phyloP scores from a whole-genome alignment of 345 rosid genomes.

The Aegle marmelos region DNA sequence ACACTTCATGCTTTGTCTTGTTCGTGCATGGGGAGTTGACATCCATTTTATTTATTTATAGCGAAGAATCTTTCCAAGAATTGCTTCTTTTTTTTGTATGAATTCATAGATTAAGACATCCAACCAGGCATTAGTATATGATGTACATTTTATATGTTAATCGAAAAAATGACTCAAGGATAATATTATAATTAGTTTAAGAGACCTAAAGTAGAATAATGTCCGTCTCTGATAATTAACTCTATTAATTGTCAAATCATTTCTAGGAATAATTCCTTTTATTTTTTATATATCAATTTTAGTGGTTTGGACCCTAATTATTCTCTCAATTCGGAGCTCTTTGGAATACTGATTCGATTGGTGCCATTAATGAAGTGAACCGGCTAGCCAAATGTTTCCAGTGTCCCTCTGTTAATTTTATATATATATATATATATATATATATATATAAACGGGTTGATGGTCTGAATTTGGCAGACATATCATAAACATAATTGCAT shows the following conservation, averaged over 20 bases:
- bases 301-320: background rate
- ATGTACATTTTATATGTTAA: background rate
- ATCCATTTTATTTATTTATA: constrained; percentile 19
- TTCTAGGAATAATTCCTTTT: constrained; percentile 13
- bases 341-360: constrained; percentile 10
- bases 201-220: constrained; percentile 19
- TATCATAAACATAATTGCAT: background rate
- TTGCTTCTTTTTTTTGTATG: constrained; percentile 12
- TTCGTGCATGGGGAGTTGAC: constrained; percentile 43
- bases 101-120: constrained; percentile 25
- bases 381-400: constrained; percentile 24
- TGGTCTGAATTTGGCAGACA: constrained; percentile 3
- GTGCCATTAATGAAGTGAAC: constrained; percentile 7
- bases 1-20: constrained; percentile 21
- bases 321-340: constrained; percentile 17
- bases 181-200: background rate
- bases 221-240: constrained; percentile 18
- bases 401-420: background rate
- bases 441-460: background rate
- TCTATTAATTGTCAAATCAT: constrained; percentile 10
- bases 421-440: background rate
- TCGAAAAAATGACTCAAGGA: background rate
- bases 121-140: constrained; percentile 13
- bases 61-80: constrained; percentile 38
- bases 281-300: constrained; percentile 4